A percentile compares a stretch with the other conserved stretches of the same genome.
phyloP scores from a whole-genome alignment of 2,329 filamentous ascomycete species.

The Calonectria pauciramosa region DNA sequence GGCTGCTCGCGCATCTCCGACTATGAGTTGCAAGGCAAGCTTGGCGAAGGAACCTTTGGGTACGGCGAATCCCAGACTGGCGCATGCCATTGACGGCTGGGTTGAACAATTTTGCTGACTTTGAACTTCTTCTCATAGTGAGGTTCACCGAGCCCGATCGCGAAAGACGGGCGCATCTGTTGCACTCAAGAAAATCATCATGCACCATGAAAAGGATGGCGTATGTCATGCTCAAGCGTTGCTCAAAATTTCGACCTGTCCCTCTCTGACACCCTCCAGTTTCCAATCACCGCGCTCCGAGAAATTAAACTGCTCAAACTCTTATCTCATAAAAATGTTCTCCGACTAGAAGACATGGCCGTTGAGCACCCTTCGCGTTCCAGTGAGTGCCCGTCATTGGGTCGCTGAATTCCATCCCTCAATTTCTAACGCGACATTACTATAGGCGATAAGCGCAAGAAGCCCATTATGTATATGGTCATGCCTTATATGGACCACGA shows the following conservation, averaged over 20 bases:
- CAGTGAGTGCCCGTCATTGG: conserved; percentile 56
- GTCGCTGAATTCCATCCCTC: neutral
- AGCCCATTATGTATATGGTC: conserved; percentile 97
- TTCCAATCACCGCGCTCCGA: conserved; percentile 96
- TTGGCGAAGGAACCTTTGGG: conserved; percentile 97
- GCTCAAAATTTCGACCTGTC: neutral
- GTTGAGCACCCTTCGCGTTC: conserved; percentile 81
- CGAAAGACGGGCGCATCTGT: conserved; percentile 81
- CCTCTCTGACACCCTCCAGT: conserved; percentile 61
- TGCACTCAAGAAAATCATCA: conserved; percentile 97
- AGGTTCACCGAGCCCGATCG: conserved; percentile 91
- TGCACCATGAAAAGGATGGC: conserved; percentile 99
- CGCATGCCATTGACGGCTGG: conserved; percentile 27
- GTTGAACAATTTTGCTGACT: conserved; percentile 5
- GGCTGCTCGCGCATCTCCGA: conserved; percentile 88
- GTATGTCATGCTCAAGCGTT: conserved; percentile 60
- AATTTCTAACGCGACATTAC: conserved; percentile 22
- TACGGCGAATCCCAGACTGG: conserved; percentile 55
- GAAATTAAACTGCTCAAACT: conserved; percentile 98
- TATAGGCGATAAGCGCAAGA: conserved; percentile 82
- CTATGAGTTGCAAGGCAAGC: conserved; percentile 84
- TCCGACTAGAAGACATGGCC: conserved; percentile 94
- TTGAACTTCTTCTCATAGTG: conserved; percentile 60
- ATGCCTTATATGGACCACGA: conserved; percentile 99
- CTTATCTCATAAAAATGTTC: conserved; percentile 89